A percentile compares a stretch with the other conserved stretches of the same genome.
phyloP scores from a whole-genome alignment of 257 asterid genomes.

The Solanum paucissectum region DNA sequence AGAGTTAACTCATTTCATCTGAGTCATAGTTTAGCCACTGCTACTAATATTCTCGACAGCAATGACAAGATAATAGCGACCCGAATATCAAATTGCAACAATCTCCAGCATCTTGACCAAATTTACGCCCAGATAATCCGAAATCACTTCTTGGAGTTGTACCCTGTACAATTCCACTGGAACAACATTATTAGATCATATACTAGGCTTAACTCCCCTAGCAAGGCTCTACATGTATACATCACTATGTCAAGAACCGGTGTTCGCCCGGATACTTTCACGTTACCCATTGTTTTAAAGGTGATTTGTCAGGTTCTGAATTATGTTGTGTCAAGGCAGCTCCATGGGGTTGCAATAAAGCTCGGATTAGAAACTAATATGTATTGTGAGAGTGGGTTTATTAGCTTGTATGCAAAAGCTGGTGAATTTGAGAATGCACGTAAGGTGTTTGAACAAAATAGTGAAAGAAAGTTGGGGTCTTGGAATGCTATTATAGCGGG shows the following conservation, averaged over 20 bases:
- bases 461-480: slow-evolving; percentile 64
- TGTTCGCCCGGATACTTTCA: slow-evolving; percentile 46
- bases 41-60: not conserved
- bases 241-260: slow-evolving; percentile 53
- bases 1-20: not conserved
- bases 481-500: slow-evolving; percentile 88
- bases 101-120: slow-evolving; percentile 42
- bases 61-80: slow-evolving; percentile 26
- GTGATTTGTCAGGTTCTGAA: slow-evolving; percentile 33
- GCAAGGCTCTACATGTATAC: slow-evolving; percentile 39
- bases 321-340: slow-evolving; percentile 23
- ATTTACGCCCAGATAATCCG: slow-evolving; percentile 38
- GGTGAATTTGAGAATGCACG: slow-evolving; percentile 44
- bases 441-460: slow-evolving; percentile 51
- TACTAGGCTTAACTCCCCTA: slow-evolving; percentile 43
- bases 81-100: slow-evolving; percentile 37
- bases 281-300: slow-evolving; percentile 60
- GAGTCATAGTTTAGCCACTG: not conserved
- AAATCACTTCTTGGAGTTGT: slow-evolving; percentile 34
- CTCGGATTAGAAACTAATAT: slow-evolving; percentile 36
- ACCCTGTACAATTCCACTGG: slow-evolving; percentile 55
- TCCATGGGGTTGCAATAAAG: slow-evolving; percentile 45
- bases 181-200: slow-evolving; percentile 64
- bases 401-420: slow-evolving; percentile 39
- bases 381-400: slow-evolving; percentile 77